Conservation (phyloP, 2,329 filamentous ascomycete species). For the Aspergillus awamori region DNA sequence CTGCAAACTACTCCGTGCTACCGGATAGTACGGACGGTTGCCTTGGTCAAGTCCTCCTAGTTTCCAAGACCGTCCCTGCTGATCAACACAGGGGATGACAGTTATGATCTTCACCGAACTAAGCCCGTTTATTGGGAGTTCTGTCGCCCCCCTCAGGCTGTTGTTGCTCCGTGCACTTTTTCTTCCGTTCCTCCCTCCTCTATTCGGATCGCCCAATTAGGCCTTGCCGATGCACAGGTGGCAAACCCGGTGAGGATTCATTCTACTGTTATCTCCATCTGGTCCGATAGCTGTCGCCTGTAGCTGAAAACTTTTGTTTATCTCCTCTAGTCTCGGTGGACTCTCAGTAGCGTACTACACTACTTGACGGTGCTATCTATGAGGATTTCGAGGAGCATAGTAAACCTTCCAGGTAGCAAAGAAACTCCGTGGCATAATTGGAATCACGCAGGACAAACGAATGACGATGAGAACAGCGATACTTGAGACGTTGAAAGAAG, state of each 20-base stretch:
- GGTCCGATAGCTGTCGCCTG: no score
- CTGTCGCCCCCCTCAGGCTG: neutral
- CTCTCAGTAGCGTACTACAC: no score
- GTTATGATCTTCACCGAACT: neutral
- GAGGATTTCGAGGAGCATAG: no score
- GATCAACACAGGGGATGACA: conserved; percentile 8
- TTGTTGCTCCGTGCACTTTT: conserved; percentile 3
- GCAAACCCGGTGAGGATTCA: no score
- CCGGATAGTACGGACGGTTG: neutral
- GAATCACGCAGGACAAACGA: neutral
- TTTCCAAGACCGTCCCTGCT: conserved; percentile 1
- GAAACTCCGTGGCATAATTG: neutral
- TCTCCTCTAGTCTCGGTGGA: no score
- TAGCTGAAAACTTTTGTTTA: no score
- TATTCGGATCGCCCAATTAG: conserved; percentile 5
- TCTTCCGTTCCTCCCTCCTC: no score
- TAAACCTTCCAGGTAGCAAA: no score
- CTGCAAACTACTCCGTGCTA: neutral
- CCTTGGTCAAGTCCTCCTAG: neutral
- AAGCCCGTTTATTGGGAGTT: neutral
- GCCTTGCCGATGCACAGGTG: neutral
- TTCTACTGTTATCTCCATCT: no score
- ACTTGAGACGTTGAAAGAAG: conserved; percentile 3
- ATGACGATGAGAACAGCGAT: neutral
- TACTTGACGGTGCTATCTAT: no score